Conservation (phyloP, 2,329 filamentous ascomycete genomes). For the Chrysosporium keratinophilum region DNA sequence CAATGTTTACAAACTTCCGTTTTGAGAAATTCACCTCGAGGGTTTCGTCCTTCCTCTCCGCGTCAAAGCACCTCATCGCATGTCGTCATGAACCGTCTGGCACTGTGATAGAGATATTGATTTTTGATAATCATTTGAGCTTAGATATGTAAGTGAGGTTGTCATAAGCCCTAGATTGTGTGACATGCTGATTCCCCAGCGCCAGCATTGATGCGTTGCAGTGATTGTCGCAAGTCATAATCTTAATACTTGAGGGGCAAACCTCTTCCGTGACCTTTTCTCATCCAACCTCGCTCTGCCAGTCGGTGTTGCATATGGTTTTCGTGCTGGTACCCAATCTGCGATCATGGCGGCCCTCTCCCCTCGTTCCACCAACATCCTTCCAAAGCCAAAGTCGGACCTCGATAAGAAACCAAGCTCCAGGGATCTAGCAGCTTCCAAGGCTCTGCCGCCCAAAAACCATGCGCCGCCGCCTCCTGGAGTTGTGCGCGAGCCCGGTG, state of each 20-base stretch:
- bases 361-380: constrained; percentile 40
- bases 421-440: constrained; percentile 22
- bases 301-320: constrained; percentile 1
- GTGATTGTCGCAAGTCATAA: not conserved
- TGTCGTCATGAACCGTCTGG: not conserved
- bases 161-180: not conserved
- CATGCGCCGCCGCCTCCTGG: constrained; percentile 39
- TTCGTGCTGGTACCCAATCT: not conserved
- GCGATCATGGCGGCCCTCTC: constrained; percentile 33
- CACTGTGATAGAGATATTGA: not conserved
- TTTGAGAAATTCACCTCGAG: constrained; percentile 12
- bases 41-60: not conserved
- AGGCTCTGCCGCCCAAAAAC: constrained; percentile 31
- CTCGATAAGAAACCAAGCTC: constrained; percentile 28
- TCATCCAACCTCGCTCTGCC: not conserved
- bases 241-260: not conserved
- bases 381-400: constrained; percentile 33
- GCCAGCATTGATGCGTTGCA: not conserved
- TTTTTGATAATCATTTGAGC: not conserved
- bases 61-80: not conserved
- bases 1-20: constrained; percentile 17
- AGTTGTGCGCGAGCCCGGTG: constrained; percentile 37
- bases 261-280: not conserved
- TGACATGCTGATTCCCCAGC: not conserved
- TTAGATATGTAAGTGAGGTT: not conserved